Conservation (phyloP, 1,139 yeast genomes). For the Yamadazyma atlantica region DNA sequence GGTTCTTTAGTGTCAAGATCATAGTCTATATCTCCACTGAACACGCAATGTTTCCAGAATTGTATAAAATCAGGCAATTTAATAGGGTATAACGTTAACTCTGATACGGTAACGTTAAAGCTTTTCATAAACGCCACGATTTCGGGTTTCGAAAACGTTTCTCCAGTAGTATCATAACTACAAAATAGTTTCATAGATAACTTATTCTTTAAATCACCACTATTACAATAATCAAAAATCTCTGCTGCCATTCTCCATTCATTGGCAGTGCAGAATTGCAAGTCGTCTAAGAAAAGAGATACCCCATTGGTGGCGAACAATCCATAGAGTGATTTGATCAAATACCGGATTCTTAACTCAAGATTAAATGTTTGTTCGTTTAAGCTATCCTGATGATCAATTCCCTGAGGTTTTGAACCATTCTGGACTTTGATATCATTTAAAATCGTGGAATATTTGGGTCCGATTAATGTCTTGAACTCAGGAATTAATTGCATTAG, state of each 20-base stretch:
- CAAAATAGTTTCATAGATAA: slow-evolving; percentile 5
- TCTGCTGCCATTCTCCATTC: slow-evolving; percentile 34
- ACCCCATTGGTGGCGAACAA: slow-evolving; percentile 45
- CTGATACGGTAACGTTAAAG: slow-evolving; percentile 7
- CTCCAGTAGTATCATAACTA: slow-evolving; percentile 4
- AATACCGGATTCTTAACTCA: slow-evolving; percentile 45
- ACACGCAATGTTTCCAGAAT: slow-evolving; percentile 12
- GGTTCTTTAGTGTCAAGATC: background rate
- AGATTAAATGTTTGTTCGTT: slow-evolving; percentile 22
- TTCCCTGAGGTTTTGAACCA: background rate
- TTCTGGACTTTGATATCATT: slow-evolving; percentile 10
- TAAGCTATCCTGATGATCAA: background rate
- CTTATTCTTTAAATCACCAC: slow-evolving; percentile 18
- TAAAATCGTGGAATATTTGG: slow-evolving; percentile 30
- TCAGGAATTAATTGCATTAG: slow-evolving; percentile 48
- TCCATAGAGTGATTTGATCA: slow-evolving; percentile 43
- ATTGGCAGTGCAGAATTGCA: slow-evolving; percentile 41
- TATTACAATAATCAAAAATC: slow-evolving; percentile 22
- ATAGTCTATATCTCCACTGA: slow-evolving; percentile 1
- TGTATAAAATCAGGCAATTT: slow-evolving; percentile 10
- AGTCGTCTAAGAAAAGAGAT: slow-evolving; percentile 49
- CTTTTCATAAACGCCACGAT: slow-evolving; percentile 6
- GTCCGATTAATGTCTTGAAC: slow-evolving; percentile 43
- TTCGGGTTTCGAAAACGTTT: slow-evolving; percentile 3
- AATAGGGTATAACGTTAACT: slow-evolving; percentile 11